Evolutionary conservation across 495 filamentous ascomycete species (phyloP), one percentile per base, ranked within the genome.

Genomic region (Chaetomium cochliodes): DNA sequence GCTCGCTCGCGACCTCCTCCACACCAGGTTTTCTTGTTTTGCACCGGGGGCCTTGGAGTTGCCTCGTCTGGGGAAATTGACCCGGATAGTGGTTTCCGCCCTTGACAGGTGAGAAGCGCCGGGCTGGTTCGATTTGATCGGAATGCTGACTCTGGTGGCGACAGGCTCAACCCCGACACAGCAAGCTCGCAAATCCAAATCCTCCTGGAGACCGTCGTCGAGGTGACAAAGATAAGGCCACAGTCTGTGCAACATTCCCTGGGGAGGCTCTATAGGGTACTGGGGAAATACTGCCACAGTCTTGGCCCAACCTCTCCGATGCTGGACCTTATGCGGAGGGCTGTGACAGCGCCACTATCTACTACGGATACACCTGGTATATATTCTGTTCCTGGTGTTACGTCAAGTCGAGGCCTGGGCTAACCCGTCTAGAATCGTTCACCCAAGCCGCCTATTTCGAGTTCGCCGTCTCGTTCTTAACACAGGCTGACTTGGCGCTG

Each of bases 391-490:
- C 9, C 23, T 30, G 12, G 54, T 0, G 8, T 4, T 52, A 33
- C 15, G 20, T 59, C 13, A 30, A 37, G 58, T 58, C 12, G n/a
- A 5, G 13, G 30, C 2, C 2, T 2, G 7, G n/a, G 30, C 62
- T 64, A 22, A 67, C 56, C 12, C 23, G n/a, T 49, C 30, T 58
- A 72, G 70, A 53, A 7, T 46, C 46, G 13, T 64, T 68, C 39
- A 65, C 41, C 18, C 28, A 69, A 18, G 52, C 57, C 3, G 73
- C 74, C 0, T 80, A 81, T 61, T 66, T 71, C n/a, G 69, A 71
- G 8, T 74, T 81, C 63, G 76, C 76, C 9, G 69, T 70, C 50
- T 72, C 70, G 16, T 79, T 79, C 59, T 60, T 81, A 16, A 76
- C 75, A 18, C 68, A 70, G 22, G 55, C 54, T 12, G 67, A 70